These are phyloP conservation scores for Pythium sp. DNA, from an alignment of 352 stramenopile genomes.

Conservation along the genomic window DNA sequence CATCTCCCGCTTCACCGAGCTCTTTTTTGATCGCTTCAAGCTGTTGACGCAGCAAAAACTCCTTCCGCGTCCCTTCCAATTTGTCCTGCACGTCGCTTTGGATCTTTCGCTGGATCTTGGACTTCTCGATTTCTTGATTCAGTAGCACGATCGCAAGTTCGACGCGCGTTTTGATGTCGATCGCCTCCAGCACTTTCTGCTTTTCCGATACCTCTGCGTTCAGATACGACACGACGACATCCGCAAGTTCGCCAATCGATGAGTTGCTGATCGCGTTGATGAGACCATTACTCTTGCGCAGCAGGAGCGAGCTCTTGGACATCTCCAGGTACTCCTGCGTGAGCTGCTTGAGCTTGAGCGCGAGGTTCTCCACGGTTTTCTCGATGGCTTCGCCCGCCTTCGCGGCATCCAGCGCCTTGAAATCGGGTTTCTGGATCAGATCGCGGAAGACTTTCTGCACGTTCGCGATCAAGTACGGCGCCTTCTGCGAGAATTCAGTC, in stretches of 20 bases:
- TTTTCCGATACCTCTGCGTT: slow-evolving; percentile 53
- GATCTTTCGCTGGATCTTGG: slow-evolving; percentile 63
- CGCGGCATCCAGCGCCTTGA: slow-evolving; percentile 10
- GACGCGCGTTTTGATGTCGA: slow-evolving; percentile 41
- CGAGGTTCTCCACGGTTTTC: slow-evolving; percentile 32
- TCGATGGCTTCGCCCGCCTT: slow-evolving; percentile 15
- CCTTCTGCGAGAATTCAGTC: slow-evolving; percentile 40
- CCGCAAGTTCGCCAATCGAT: slow-evolving; percentile 57
- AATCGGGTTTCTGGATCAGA: slow-evolving; percentile 15
- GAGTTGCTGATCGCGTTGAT: slow-evolving; percentile 64
- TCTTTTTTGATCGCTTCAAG: slow-evolving; percentile 99
- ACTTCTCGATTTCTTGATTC: slow-evolving; percentile 59
- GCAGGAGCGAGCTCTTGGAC: slow-evolving; percentile 52
- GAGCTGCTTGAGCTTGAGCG: slow-evolving; percentile 54
- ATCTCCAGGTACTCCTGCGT: slow-evolving; percentile 67
- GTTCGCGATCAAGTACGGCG: slow-evolving; percentile 55
- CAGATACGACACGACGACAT: slow-evolving; percentile 71
- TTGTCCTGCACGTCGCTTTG: slow-evolving; percentile 71
- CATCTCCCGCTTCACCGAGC: slow-evolving; percentile 75
- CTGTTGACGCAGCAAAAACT: slow-evolving; percentile 98
- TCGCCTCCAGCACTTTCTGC: slow-evolving; percentile 53
- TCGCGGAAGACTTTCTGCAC: slow-evolving; percentile 31
- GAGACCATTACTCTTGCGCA: slow-evolving; percentile 53
- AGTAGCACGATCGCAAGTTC: slow-evolving; percentile 48
- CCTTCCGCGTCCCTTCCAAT: slow-evolving; percentile 59